A percentile compares a stretch with the other conserved stretches of the same genome.
These are phyloP conservation scores for Sporothrix humicola DNA, from an alignment of 2,329 filamentous ascomycete species.

Conservation along the genomic window DNA sequence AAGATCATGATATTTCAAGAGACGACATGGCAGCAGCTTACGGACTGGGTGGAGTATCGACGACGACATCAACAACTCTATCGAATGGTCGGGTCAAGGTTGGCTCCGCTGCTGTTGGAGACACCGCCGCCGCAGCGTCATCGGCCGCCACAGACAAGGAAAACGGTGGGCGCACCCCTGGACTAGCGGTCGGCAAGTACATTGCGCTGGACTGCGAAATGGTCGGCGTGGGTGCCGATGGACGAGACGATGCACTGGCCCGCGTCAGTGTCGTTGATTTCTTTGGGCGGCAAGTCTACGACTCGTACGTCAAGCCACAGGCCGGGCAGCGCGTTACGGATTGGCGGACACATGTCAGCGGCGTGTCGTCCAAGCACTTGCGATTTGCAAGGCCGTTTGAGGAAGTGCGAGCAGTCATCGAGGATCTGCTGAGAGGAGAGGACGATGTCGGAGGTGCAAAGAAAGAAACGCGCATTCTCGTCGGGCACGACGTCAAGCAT, in stretches of 20 bases:
- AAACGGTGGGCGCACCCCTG: constrained; percentile 67
- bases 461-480: constrained; percentile 62
- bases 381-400: constrained; percentile 71
- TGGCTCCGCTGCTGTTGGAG: neutral
- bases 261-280: constrained; percentile 92
- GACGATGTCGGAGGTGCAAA: constrained; percentile 17
- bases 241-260: constrained; percentile 76
- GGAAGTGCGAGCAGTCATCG: constrained; percentile 75
- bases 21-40: constrained; percentile 68
- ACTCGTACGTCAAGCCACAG: constrained; percentile 83
- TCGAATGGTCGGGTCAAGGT: constrained; percentile 19
- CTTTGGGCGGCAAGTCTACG: constrained; percentile 89
- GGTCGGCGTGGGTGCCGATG: constrained; percentile 81
- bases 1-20: constrained; percentile 65
- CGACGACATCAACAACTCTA: neutral
- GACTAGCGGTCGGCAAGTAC: constrained; percentile 81
- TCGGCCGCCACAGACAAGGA: constrained; percentile 54
- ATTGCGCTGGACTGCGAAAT: constrained; percentile 96
- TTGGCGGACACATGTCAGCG: constrained; percentile 87
- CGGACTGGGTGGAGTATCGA: constrained; percentile 53
- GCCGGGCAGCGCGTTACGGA: constrained; percentile 81
- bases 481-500: constrained; percentile 85
- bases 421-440: constrained; percentile 66
- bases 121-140: constrained; percentile 43
- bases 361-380: constrained; percentile 78